Evolutionary conservation across 2,329 filamentous ascomycete species (phyloP).

Genomic region (Botryotinia globosa): DNA sequence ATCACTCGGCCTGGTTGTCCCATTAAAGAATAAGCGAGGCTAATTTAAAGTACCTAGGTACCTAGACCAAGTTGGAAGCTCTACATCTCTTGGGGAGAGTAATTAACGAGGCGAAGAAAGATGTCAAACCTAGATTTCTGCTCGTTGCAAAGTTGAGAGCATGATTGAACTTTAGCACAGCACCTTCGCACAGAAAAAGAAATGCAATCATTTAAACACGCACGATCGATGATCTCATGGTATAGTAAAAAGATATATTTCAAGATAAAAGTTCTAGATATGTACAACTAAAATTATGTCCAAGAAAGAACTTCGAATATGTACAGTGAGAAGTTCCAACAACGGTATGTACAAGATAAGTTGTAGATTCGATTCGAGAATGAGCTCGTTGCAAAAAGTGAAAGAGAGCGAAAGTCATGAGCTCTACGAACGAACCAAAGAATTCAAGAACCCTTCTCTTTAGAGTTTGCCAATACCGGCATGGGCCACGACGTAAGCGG

Average conservation of each 20-base stretch:
- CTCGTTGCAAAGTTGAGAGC: not conserved
- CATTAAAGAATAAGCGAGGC: not conserved
- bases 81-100: not conserved
- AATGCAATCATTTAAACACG: not conserved
- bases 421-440: no score
- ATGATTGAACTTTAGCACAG: not conserved
- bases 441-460: not conserved
- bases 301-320: not conserved
- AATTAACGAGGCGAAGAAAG: not conserved
- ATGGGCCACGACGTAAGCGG: constrained; percentile 6
- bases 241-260: not conserved
- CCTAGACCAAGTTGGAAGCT: not conserved
- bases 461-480: constrained; percentile 18
- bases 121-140: no score
- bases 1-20: not conserved
- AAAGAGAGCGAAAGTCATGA: not conserved
- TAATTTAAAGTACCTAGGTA: not conserved
- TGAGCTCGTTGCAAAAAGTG: not conserved
- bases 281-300: not conserved
- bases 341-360: not conserved
- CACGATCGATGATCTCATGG: not conserved
- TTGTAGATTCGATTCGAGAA: not conserved
- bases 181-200: not conserved
- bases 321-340: not conserved
- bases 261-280: not conserved